Evolutionary conservation across 2,329 filamentous ascomycete genomes (phyloP).

Genomic region (Penicillium aurantiogriseum): DNA sequence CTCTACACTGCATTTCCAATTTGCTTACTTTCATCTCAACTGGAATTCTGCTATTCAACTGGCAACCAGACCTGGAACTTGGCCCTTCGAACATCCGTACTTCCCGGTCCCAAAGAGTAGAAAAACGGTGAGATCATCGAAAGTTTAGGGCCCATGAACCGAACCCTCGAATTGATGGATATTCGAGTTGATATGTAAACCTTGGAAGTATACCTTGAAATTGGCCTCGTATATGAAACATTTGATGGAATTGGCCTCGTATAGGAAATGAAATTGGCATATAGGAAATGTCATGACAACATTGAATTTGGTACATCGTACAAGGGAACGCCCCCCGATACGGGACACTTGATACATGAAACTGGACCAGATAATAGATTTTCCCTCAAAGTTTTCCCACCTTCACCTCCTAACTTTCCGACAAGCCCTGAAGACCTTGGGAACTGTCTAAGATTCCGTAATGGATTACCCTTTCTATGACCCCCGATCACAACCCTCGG

Average conservation of each 20-base stretch:
- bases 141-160: background rate
- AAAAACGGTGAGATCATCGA: conserved; percentile 2
- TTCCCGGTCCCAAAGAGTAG: background rate
- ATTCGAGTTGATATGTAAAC: background rate
- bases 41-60: background rate
- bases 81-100: background rate
- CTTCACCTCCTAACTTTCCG: background rate
- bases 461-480: conserved; percentile 61
- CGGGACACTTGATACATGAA: background rate
- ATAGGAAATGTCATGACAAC: background rate
- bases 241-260: background rate
- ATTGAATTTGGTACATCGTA: background rate
- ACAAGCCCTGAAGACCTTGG: background rate
- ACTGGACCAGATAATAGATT: background rate
- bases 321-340: background rate
- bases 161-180: background rate
- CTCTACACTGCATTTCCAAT: conserved; percentile 11
- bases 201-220: background rate
- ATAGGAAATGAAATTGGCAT: background rate
- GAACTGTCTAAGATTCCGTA: background rate
- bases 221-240: background rate
- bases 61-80: background rate
- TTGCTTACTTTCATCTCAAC: background rate
- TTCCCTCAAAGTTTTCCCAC: background rate
- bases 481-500: conserved; percentile 38